Base-by-base conservation (phyloP, 73 alveolate genomes). In the Paramecium bursaria region DNA sequence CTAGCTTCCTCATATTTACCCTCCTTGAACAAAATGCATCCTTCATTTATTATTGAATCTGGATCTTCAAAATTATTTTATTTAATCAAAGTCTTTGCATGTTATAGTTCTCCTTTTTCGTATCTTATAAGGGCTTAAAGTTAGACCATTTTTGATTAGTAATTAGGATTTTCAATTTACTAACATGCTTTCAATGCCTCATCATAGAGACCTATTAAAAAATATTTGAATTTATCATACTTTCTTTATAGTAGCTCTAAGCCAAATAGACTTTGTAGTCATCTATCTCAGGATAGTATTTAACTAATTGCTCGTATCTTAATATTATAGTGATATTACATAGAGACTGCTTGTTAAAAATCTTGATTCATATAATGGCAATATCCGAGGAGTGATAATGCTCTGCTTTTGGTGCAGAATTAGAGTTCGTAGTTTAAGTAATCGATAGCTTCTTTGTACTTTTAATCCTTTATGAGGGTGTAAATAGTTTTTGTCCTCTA, bases 1-100 rank as follows among this genome's bases (percentile, higher is more conserved):
- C 97, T 92, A 9, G 99, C 99, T 46, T 96, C 98, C 49, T 96
- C 99, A 50, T 54, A 95, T 75, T 95, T 93, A 67, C 90, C 94
- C 85, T 96, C 99, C 50, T 96, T 96, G 86, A 87, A 96, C 17
- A 95, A 92, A 74, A 96, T 86, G 61, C 98, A 94, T 4, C 98
- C 99, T 82, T 92, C 93, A 46, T 95, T 88, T 10, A 95, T 92
- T 7, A 91, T 86, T 26, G 93, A 60, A 73, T 95, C 99, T 57
- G 97, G 96, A 31, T 92, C 82, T 74, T 95, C 97, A 60, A 75
- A 73, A 5, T 91, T 88, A 48, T 90, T 91, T 75, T 93, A 88
- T 46, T 88, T 74, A 48, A 94, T 86, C 7, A 95, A 87, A 29
- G 94, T 75, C 91, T 93, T 94, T 27, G 97, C 96, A 90, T 95